Conservation (phyloP, 306 rosid genomes). For the Dalbergia oliveri region DNA sequence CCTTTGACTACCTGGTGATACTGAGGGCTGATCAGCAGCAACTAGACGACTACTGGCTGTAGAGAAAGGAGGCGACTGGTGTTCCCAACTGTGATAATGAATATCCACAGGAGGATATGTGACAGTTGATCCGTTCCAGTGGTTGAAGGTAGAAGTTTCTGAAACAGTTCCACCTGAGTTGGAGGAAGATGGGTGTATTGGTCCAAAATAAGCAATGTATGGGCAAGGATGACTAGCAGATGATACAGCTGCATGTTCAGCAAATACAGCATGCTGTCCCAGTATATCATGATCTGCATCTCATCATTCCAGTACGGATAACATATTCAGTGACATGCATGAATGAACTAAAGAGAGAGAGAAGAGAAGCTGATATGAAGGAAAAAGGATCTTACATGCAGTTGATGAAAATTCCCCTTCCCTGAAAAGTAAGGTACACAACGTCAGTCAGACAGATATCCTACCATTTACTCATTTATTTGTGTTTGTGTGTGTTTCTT, state of each 20-base stretch:
- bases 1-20: slow-evolving; percentile 72
- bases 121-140: slow-evolving; percentile 83
- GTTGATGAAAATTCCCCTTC: slow-evolving; percentile 86
- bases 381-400: slow-evolving; percentile 73
- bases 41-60: slow-evolving; percentile 66
- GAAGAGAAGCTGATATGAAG: slow-evolving; percentile 3
- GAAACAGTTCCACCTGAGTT: slow-evolving; percentile 81
- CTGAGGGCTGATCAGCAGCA: slow-evolving; percentile 72
- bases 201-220: slow-evolving; percentile 89
- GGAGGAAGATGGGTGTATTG: slow-evolving; percentile 91
- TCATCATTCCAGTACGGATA: slow-evolving; percentile 51
- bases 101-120: slow-evolving; percentile 89
- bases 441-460: slow-evolving; percentile 39
- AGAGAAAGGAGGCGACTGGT: slow-evolving; percentile 85
- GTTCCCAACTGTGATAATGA: slow-evolving; percentile 95
- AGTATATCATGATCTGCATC: slow-evolving; percentile 89
- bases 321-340: slow-evolving; percentile 44
- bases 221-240: slow-evolving; percentile 95
- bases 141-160: slow-evolving; percentile 77
- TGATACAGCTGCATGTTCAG: slow-evolving; percentile 86
- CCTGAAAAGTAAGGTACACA: slow-evolving; percentile 63
- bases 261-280: slow-evolving; percentile 91
- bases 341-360: slow-evolving; percentile 21
- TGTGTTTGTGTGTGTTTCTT: neutral
- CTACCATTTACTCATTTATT: neutral